Evolutionary conservation across 2,329 filamentous ascomycete species (phyloP).

Genomic region (Colletotrichum tamarilloi): DNA sequence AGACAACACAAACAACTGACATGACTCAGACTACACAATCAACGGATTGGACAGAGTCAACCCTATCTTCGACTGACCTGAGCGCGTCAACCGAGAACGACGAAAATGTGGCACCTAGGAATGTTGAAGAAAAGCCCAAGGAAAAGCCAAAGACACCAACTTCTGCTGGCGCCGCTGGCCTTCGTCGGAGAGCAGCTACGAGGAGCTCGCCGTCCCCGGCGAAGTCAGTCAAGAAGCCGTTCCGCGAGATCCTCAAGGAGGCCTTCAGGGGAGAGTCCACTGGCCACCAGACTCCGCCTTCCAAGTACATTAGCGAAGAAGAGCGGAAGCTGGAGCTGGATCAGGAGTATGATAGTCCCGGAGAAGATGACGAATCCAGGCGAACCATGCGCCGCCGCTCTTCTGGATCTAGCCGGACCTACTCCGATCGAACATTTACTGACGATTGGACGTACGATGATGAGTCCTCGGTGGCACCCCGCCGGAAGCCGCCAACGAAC

Average conservation of each 20-base stretch:
- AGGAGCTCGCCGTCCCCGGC: constrained; percentile 60
- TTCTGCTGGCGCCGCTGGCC: constrained; percentile 49
- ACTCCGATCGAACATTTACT: constrained; percentile 31
- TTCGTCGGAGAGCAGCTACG: constrained; percentile 68
- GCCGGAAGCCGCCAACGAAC: constrained; percentile 61
- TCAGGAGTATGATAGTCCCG: constrained; percentile 40
- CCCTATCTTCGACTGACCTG: constrained; percentile 23
- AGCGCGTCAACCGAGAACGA: constrained; percentile 31
- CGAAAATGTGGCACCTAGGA: constrained; percentile 22
- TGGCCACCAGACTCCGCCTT: constrained; percentile 55
- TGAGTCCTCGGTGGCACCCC: constrained; percentile 44
- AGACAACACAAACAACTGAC: constrained; percentile 29
- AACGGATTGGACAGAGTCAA: constrained; percentile 31
- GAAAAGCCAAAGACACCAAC: constrained; percentile 45
- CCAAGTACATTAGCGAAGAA: constrained; percentile 61
- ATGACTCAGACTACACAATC: constrained; percentile 28
- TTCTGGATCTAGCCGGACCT: constrained; percentile 45
- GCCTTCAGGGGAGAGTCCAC: constrained; percentile 72
- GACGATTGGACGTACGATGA: constrained; percentile 30
- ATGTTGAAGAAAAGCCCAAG: constrained; percentile 29
- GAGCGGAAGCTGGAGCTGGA: constrained; percentile 44
- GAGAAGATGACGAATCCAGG: constrained; percentile 38
- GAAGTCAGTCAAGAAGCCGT: constrained; percentile 61
- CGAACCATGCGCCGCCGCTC: constrained; percentile 42
- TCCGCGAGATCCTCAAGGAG: constrained; percentile 69